These are phyloP conservation scores for Lathyrus oleraceus DNA, from an alignment of 306 rosid species.

Conservation along the genomic window DNA sequence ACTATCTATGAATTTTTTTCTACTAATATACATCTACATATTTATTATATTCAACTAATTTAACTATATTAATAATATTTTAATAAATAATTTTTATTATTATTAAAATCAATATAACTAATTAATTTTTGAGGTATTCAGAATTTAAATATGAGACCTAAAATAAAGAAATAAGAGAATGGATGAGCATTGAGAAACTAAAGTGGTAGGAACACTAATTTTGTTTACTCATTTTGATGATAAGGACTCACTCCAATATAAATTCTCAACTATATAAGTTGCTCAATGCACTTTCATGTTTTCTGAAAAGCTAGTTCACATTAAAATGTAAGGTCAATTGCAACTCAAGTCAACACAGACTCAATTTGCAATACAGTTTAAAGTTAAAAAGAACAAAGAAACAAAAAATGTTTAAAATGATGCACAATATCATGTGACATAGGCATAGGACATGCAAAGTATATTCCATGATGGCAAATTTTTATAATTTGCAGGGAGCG, in stretches of 20 bases:
- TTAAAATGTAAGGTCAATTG: neutral
- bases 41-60: too few relatives aligned
- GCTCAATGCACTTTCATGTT: neutral
- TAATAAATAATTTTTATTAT: too few relatives aligned
- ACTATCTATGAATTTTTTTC: too few relatives aligned
- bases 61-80: too few relatives aligned
- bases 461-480: neutral
- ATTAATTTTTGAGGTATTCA: too few relatives aligned
- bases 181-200: neutral
- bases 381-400: neutral
- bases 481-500: conserved; percentile 2
- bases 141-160: too few relatives aligned
- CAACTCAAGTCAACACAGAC: neutral
- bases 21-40: too few relatives aligned
- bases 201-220: neutral
- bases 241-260: neutral
- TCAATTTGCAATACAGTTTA: neutral
- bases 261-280: neutral
- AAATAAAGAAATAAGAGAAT: neutral
- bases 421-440: neutral
- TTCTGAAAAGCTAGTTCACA: neutral
- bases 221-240: neutral
- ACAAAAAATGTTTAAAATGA: neutral
- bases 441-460: conserved; percentile 1
- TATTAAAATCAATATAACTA: too few relatives aligned